Base-by-base conservation (phyloP, 306 rosid genomes). In the Dryas drummondii region DNA sequence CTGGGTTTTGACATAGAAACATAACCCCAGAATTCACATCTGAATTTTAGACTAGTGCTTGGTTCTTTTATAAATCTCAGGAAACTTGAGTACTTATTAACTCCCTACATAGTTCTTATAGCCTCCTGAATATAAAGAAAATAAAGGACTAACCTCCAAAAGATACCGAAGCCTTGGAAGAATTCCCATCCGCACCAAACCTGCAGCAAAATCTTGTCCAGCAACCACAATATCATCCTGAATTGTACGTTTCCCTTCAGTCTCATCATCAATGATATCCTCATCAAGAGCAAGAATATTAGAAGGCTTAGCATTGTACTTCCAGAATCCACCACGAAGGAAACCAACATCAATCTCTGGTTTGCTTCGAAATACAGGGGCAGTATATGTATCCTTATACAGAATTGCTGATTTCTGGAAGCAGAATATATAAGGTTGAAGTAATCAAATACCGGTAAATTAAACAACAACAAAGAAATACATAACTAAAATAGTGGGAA, bases 271-370 rank as follows among this genome's bases (percentile, higher is more conserved):
- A 76, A 82, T 57, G 50, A 86, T 73, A 80, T 88, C 87, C 72
- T 87, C 89, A 4, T 77, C 73, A 48, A 82, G 67, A 78, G 88
- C 83, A 80, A 82, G 85, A 79, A 92, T 76, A 83, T 87, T 92
- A 54, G 97, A 86, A 79, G 96, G 86, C 77, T 92, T 94, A 68
- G 96, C 89, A 84, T 87, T 92, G 82, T 92, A 92, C 88, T 94
- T 94, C 99, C 99, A 92, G 76, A 86, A 94, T 67, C 92, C 97
- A 71, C 98, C 99, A 61, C 55, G 97, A 66, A 90, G 96, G 75
- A 94, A 94, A 75, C 97, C 99, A 77, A 54, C 82, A 81, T 86
- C 81, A 72, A 90, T 81, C 83, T 94, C 91, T 53, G 97, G 91
- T 86, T 84, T 90, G 78, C 91, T 88, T 68, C 97, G 86, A 72